Percentiles rank a stretch among this genome's conserved stretches.
Evolutionary conservation across 192 early-diverging fungal genomes (phyloP).

Genomic region (Physocladia obscura): DNA sequence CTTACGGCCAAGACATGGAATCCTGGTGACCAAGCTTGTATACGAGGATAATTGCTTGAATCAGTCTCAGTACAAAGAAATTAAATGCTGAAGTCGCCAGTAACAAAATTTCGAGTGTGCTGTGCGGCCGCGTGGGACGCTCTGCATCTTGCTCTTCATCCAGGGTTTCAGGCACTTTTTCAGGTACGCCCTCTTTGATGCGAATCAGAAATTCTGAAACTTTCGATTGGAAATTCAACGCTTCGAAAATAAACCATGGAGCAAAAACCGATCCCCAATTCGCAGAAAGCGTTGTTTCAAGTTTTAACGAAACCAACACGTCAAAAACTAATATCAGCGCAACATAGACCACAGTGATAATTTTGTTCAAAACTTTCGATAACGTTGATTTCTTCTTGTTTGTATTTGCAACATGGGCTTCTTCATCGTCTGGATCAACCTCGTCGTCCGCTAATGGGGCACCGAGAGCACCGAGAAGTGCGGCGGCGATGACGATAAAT

Average conservation of each 20-base stretch:
- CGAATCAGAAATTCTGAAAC: background rate
- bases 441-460: constrained; percentile 20
- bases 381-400: constrained; percentile 41
- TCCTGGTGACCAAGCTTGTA: constrained; percentile 38
- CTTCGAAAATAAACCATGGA: constrained; percentile 84
- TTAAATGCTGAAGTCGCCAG: constrained; percentile 44
- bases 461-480: constrained; percentile 36
- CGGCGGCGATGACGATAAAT: constrained; percentile 68
- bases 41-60: constrained; percentile 67
- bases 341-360: constrained; percentile 33
- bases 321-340: constrained; percentile 74
- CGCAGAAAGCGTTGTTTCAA: constrained; percentile 66
- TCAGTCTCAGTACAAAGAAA: constrained; percentile 68
- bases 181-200: constrained; percentile 15
- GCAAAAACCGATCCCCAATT: constrained; percentile 69
- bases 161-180: background rate
- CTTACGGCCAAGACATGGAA: constrained; percentile 33
- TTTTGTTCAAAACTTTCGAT: constrained; percentile 13
- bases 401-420: constrained; percentile 24
- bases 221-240: constrained; percentile 55
- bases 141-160: constrained; percentile 28
- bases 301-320: constrained; percentile 67
- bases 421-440: constrained; percentile 38
- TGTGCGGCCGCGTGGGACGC: constrained; percentile 20
- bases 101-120: constrained; percentile 27